These are phyloP conservation scores for Thraustochytrium striatum DNA, from an alignment of 352 stramenopile species.

Conservation along the genomic window DNA sequence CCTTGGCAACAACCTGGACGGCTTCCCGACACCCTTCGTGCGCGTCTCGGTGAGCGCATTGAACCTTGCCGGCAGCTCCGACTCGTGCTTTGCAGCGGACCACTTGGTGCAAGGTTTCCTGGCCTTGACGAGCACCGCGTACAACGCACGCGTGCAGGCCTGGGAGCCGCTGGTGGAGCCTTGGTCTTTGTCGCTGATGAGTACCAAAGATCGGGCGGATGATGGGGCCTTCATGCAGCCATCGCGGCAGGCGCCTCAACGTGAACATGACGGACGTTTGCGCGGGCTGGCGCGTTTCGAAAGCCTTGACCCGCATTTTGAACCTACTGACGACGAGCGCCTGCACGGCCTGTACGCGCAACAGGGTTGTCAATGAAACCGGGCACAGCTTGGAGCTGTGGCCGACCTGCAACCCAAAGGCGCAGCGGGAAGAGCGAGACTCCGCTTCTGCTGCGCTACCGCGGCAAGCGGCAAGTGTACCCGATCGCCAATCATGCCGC, in stretches of 20 bases:
- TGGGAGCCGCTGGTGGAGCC: constrained; percentile 47
- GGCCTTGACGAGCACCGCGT: constrained; percentile 9
- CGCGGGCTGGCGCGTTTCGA: background rate
- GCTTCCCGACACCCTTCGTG: constrained; percentile 34
- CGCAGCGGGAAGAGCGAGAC: background rate
- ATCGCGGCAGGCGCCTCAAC: constrained; percentile 27
- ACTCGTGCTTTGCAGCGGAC: constrained; percentile 8
- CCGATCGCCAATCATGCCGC: background rate
- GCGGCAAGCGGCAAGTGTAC: background rate
- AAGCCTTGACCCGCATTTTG: background rate
- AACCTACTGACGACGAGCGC: constrained; percentile 38
- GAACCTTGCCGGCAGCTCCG: constrained; percentile 28
- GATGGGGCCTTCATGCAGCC: background rate
- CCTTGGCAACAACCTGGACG: constrained; percentile 38
- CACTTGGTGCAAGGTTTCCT: constrained; percentile 18
- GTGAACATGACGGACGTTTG: constrained; percentile 41
- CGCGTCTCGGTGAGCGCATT: constrained; percentile 13
- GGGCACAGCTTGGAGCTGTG: constrained; percentile 24
- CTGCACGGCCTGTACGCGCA: constrained; percentile 37
- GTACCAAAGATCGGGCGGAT: background rate
- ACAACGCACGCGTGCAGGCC: constrained; percentile 14
- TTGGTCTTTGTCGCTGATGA: constrained; percentile 16
- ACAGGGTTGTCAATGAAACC: constrained; percentile 45
- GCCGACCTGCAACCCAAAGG: background rate
- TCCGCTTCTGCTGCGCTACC: constrained; percentile 7